phyloP scores from a whole-genome alignment of 495 filamentous ascomycete species.

The Podospora conica region DNA sequence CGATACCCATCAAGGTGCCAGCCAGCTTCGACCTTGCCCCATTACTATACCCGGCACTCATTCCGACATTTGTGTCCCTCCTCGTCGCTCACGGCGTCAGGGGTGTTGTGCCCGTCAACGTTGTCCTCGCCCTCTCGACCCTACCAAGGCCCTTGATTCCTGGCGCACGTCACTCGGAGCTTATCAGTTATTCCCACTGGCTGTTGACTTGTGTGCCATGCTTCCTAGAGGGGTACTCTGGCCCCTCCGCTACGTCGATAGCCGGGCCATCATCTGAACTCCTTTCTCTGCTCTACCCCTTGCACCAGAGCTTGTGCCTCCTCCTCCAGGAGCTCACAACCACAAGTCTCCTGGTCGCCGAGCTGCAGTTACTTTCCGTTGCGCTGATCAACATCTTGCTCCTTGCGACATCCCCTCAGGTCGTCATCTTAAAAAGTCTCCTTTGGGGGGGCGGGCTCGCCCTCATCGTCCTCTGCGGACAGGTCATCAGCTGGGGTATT shows the following conservation, averaged over 20 bases:
- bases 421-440: conserved; percentile 70
- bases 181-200: conserved; percentile 66
- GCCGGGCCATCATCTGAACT: conserved; percentile 47
- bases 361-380: conserved; percentile 78
- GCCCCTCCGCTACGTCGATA: background rate
- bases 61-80: conserved; percentile 72
- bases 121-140: conserved; percentile 72
- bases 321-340: conserved; percentile 74
- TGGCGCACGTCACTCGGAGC: conserved; percentile 43
- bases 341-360: conserved; percentile 77
- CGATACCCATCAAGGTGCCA: conserved; percentile 50
- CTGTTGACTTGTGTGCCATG: conserved; percentile 56
- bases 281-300: conserved; percentile 67
- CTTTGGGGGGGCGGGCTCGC: conserved; percentile 84
- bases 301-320: conserved; percentile 75
- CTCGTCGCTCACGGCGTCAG: conserved; percentile 57
- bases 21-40: conserved; percentile 84
- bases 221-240: conserved; percentile 29
- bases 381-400: conserved; percentile 78
- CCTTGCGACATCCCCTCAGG: conserved; percentile 75
- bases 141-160: conserved; percentile 71
- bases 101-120: conserved; percentile 63
- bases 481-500: conserved; percentile 80
- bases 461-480: conserved; percentile 64
- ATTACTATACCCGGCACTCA: conserved; percentile 72